Conservation (phyloP, 2,329 filamentous ascomycete genomes). For the Fusarium denticulatum region DNA sequence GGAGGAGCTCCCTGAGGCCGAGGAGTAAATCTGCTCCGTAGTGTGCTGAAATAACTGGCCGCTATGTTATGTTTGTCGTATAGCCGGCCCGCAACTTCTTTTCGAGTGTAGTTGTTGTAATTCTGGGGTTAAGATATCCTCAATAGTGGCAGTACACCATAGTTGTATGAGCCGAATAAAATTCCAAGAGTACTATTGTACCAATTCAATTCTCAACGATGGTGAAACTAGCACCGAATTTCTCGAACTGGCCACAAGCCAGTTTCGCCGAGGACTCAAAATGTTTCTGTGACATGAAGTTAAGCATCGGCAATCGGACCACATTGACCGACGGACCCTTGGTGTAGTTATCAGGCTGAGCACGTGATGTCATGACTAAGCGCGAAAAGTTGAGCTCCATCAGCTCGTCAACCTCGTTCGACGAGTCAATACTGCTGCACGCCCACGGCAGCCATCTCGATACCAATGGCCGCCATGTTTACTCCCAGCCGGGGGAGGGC, state of each 20-base stretch:
- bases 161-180: slow-evolving; percentile 46
- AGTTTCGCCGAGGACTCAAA: background rate
- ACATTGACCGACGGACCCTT: background rate
- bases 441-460: slow-evolving; percentile 34
- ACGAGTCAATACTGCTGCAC: slow-evolving; percentile 24
- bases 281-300: background rate
- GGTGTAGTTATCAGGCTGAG: background rate
- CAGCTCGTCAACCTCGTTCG: slow-evolving; percentile 22
- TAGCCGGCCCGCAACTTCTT: slow-evolving; percentile 46
- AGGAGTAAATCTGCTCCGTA: slow-evolving; percentile 53
- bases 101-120: slow-evolving; percentile 47
- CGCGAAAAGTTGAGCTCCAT: slow-evolving; percentile 45
- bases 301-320: background rate
- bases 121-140: slow-evolving; percentile 55
- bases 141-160: slow-evolving; percentile 45
- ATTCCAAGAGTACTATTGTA: slow-evolving; percentile 46
- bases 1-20: slow-evolving; percentile 85
- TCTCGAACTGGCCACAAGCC: background rate
- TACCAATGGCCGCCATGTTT: slow-evolving; percentile 66
- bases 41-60: slow-evolving; percentile 16
- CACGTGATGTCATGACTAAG: slow-evolving; percentile 51
- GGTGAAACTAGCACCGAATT: background rate
- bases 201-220: slow-evolving; percentile 22
- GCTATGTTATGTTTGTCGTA: slow-evolving; percentile 27
- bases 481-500: slow-evolving; percentile 69